A percentile compares a stretch with the other conserved stretches of the same genome.
phyloP scores from a whole-genome alignment of 2,329 filamentous ascomycete genomes.

The Leptographium radiaticola region DNA sequence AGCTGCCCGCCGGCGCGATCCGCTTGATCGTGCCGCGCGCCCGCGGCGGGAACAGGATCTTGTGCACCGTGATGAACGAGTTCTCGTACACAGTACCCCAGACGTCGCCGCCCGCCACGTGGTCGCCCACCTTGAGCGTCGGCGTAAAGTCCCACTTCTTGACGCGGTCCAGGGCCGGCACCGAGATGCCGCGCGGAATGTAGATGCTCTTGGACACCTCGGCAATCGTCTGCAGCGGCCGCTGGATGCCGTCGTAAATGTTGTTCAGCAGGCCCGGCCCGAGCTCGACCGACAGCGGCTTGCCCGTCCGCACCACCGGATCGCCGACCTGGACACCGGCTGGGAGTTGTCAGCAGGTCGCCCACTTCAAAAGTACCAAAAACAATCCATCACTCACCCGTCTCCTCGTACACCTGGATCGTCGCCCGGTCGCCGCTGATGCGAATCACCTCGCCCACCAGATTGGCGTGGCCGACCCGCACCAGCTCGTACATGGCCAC shows the following conservation, averaged over 20 bases:
- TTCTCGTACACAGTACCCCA: conserved; percentile 95
- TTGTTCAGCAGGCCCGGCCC: conserved; percentile 96
- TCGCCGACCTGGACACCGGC: conserved; percentile 94
- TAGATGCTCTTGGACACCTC: conserved; percentile 77
- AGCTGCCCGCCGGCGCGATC: conserved; percentile 79
- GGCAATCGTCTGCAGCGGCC: conserved; percentile 78
- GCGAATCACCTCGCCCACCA: conserved; percentile 96
- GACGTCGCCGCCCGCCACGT: conserved; percentile 91
- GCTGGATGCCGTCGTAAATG: conserved; percentile 98
- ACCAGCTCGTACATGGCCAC: conserved; percentile 99
- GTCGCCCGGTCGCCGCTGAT: conserved; percentile 92
- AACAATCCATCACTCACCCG: conserved; percentile 45
- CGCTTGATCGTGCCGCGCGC: conserved; percentile 85
- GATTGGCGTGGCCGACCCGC: conserved; percentile 78
- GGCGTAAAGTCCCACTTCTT: conserved; percentile 98
- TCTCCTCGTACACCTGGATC: conserved; percentile 99
- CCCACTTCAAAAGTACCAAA: background rate
- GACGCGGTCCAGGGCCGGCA: conserved; percentile 75
- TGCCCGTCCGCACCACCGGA: conserved; percentile 78
- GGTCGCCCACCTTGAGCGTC: conserved; percentile 83
- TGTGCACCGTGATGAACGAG: conserved; percentile 85
- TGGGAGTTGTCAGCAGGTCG: conserved; percentile 19
- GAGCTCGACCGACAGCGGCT: conserved; percentile 93
- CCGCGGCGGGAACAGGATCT: conserved; percentile 80
- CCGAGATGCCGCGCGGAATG: conserved; percentile 85